Conservation (phyloP, 345 rosid species). For the Mercurialis annua region DNA sequence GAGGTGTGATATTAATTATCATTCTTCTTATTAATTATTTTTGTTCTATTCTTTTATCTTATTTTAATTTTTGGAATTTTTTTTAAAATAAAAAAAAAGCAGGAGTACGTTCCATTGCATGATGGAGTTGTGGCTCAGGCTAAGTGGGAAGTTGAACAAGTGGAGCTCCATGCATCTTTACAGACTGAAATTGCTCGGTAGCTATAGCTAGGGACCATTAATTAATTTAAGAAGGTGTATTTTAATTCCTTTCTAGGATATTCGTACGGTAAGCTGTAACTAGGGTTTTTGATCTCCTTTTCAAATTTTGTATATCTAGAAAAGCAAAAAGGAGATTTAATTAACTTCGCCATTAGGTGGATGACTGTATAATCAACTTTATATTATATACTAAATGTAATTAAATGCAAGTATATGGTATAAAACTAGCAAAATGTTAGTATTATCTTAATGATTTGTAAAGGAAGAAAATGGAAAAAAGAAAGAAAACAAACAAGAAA, state of each 20-base stretch:
- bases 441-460: background rate
- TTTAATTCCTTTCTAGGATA: background rate
- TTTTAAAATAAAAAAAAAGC: too few relatives aligned
- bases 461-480: background rate
- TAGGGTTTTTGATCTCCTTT: slow-evolving; percentile 17
- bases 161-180: slow-evolving; percentile 47
- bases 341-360: background rate
- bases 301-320: slow-evolving; percentile 13
- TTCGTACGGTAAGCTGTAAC: background rate
- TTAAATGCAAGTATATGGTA: background rate
- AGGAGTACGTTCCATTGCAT: slow-evolving; percentile 64
- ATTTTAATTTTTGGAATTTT: background rate
- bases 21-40: background rate
- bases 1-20: slow-evolving; percentile 34
- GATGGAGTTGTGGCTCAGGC: slow-evolving; percentile 46
- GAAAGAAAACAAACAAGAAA: slow-evolving; percentile 16
- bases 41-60: background rate
- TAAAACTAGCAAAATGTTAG: background rate
- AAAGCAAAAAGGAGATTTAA: slow-evolving; percentile 10
- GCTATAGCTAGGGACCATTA: background rate
- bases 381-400: background rate
- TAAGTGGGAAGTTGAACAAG: slow-evolving; percentile 60
- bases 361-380: background rate
- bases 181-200: slow-evolving; percentile 57
- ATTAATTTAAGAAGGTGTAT: background rate